Evolutionary conservation across 2,329 filamentous ascomycete genomes (phyloP).

Genomic region (Pyricularia pennisetigena): DNA sequence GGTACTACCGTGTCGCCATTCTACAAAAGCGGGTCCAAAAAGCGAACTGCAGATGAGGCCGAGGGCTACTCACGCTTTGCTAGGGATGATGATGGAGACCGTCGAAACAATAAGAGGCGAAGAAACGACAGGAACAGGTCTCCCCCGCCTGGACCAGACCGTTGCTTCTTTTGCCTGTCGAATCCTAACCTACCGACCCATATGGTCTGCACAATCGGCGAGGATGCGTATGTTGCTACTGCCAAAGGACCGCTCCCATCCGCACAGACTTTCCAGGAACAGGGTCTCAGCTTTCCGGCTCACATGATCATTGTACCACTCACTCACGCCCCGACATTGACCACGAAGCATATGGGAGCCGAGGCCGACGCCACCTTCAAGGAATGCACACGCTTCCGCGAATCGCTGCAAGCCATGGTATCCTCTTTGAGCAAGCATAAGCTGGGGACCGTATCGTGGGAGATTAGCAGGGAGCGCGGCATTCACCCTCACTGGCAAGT

Average conservation of each 20-base stretch:
- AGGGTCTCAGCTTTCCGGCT: conserved; percentile 63
- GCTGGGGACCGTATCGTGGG: conserved; percentile 82
- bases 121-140: conserved; percentile 30
- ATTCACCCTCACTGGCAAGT: conserved; percentile 95
- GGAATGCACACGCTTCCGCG: conserved; percentile 79
- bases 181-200: conserved; percentile 78
- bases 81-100: conserved; percentile 31
- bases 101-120: conserved; percentile 34
- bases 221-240: conserved; percentile 79
- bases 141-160: conserved; percentile 59
- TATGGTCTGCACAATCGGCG: conserved; percentile 81
- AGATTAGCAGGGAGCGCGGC: conserved; percentile 72
- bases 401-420: conserved; percentile 72
- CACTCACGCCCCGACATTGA: conserved; percentile 67
- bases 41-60: neutral
- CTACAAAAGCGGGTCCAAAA: conserved; percentile 22
- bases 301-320: conserved; percentile 91
- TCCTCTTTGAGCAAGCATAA: conserved; percentile 39
- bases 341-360: conserved; percentile 43
- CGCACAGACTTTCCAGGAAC: conserved; percentile 51
- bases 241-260: conserved; percentile 83
- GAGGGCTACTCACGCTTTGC: conserved; percentile 41
- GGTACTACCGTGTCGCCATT: conserved; percentile 74
- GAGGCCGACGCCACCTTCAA: conserved; percentile 51
- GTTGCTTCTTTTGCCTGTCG: conserved; percentile 93